phyloP scores from a whole-genome alignment of 108 stramenopile species.

The Ochromonas danica region DNA sequence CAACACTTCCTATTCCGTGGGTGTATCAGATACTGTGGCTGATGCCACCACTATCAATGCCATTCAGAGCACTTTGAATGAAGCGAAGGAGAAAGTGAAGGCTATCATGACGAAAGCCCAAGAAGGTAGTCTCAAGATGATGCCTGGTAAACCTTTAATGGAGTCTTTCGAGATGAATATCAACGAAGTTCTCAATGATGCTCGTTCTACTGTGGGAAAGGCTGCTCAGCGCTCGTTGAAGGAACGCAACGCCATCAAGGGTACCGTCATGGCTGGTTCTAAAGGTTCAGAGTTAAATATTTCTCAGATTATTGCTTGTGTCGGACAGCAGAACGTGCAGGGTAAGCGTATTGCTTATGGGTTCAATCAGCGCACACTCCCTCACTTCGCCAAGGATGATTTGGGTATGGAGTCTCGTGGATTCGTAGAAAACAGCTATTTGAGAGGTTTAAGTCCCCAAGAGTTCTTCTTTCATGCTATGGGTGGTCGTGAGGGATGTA shows the following conservation, averaged over 20 bases:
- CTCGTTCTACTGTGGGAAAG: constrained; percentile 91
- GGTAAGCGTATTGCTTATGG: constrained; percentile 97
- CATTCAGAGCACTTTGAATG: constrained; percentile 90
- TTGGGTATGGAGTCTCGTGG: constrained; percentile 94
- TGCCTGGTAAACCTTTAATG: constrained; percentile 97
- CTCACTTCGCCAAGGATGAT: constrained; percentile 98
- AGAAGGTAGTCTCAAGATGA: constrained; percentile 84
- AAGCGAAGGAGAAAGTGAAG: constrained; percentile 87
- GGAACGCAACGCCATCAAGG: constrained; percentile 86
- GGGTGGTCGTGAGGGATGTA: constrained; percentile 97
- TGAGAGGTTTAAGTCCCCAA: constrained; percentile 91
- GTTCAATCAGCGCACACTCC: constrained; percentile 90
- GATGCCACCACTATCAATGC: constrained; percentile 87
- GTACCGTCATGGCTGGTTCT: constrained; percentile 93
- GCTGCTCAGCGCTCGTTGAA: constrained; percentile 83
- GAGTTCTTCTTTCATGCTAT: constrained; percentile 99
- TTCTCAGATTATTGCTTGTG: constrained; percentile 98
- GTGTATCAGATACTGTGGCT: constrained; percentile 94
- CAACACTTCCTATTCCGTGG: constrained; percentile 89
- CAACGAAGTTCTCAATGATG: constrained; percentile 91
- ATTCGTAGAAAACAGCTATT: constrained; percentile 98
- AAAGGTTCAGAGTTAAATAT: constrained; percentile 98
- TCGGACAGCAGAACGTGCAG: constrained; percentile 99
- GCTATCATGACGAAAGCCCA: constrained; percentile 94
- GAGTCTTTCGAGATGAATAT: constrained; percentile 95